A percentile compares a stretch with the other conserved stretches of the same genome.
These are phyloP conservation scores for Dioszegia hungarica DNA, from an alignment of 768 basidiomycete genomes.

Conservation along the genomic window DNA sequence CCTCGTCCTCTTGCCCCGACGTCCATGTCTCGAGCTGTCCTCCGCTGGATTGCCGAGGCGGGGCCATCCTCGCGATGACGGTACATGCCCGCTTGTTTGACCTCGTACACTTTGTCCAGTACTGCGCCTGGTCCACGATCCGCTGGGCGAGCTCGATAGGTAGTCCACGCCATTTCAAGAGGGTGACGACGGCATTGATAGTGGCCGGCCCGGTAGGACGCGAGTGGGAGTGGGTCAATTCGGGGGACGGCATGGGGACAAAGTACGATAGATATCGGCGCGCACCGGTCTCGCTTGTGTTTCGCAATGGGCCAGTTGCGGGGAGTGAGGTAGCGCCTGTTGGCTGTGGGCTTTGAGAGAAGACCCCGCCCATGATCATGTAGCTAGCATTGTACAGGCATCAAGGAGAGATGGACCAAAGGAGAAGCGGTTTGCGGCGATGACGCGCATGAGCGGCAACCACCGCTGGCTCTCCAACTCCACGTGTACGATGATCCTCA, in stretches of 20 bases:
- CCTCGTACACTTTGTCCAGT: constrained; percentile 16
- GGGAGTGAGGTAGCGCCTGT: neutral
- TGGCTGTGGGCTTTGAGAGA: neutral
- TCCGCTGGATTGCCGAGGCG: constrained; percentile 1
- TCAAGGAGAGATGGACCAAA: too few species aligned
- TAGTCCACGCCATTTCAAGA: constrained; percentile 11
- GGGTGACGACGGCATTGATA: constrained; percentile 5
- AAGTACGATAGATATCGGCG: constrained; percentile 28
- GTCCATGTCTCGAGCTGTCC: neutral
- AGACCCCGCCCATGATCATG: neutral
- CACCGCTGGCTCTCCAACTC: too few species aligned
- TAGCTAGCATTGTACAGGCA: neutral
- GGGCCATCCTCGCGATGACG: constrained; percentile 11
- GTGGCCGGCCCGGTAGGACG: constrained; percentile 6
- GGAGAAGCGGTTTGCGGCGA: too few species aligned
- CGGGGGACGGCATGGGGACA: constrained; percentile 5
- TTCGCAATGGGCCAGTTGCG: neutral
- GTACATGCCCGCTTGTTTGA: constrained; percentile 8
- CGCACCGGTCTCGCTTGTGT: neutral
- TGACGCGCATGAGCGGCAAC: too few species aligned
- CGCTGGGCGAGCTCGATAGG: constrained; percentile 23
- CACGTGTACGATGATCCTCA: too few species aligned
- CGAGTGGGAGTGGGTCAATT: constrained; percentile 21
- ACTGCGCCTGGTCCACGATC: constrained; percentile 28
- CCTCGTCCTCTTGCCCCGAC: constrained; percentile 23